Base-by-base conservation (phyloP, 768 basidiomycete species). In the Hygrocybe coccinea region DNA sequence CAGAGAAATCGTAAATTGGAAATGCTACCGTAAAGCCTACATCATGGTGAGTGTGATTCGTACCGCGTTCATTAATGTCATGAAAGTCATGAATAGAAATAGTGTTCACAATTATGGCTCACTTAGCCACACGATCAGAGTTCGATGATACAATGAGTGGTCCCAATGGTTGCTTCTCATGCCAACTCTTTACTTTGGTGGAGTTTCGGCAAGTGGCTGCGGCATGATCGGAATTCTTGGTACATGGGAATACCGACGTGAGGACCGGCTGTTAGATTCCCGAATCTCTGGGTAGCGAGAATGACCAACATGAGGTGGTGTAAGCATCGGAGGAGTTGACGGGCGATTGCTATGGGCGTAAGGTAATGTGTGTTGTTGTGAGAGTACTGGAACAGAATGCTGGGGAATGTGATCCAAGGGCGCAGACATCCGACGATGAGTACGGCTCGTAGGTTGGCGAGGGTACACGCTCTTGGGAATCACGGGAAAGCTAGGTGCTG, bases 381-480 rank as follows among this genome's bases (percentile, higher is more conserved):
- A 10, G 15, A n/a, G 29, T 1, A 37, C 17, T 12, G 35, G 51
- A 9, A 52, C 51, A 14, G 51, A 39, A 41, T 25, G 37, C 29
- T 52, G 51, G n/a, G 50, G 50, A 33, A 36, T 51, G 12, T 33
- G 11, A 35, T 49, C 34, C 21, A 50, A 17, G 39, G 50, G 51
- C 12, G 33, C 43, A 14, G 50, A 33, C 33, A 52, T 52, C n/a
- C 29, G 50, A 17, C 43, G 48, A 24, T 25, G 50, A 8, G 49
- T 19, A 35, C 43, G 8, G 50, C 19, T n/a, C 7, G 29, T 22
- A 39, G 29, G 37, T 51, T 49, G 49, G 48, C 24, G 5, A 29
- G 17, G 22, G 24, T 24, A 15, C 36, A 34, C 25, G 36, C 2
- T 21, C 38, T 7, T n/a, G 11, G 37, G 52, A 21, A 44, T 36